These are phyloP conservation scores for Teratosphaeriaceae sp. DNA, from an alignment of 2,329 filamentous ascomycete species.

Conservation along the genomic window DNA sequence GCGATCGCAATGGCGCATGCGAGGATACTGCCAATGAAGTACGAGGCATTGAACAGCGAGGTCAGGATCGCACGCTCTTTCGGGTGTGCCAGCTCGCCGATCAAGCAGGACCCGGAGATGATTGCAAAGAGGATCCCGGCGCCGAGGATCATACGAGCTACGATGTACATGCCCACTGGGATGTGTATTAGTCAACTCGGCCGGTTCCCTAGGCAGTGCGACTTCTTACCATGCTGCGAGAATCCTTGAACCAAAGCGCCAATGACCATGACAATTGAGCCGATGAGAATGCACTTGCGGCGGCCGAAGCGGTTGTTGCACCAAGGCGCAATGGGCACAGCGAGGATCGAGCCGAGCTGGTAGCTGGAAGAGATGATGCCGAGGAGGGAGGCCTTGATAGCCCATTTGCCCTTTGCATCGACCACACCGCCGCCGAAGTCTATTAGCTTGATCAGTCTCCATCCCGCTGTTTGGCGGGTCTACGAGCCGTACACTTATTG, in stretches of 20 bases:
- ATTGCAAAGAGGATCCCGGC: conserved; percentile 53
- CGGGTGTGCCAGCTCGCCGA: conserved; percentile 55
- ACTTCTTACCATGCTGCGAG: conserved; percentile 30
- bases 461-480: not conserved
- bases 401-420: not conserved
- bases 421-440: not conserved
- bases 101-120: conserved; percentile 51
- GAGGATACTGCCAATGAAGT: conserved; percentile 54
- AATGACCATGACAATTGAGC: conserved; percentile 36
- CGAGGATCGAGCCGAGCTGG: not conserved
- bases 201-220: conserved; percentile 49
- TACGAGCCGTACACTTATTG: conserved; percentile 6
- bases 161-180: conserved; percentile 46
- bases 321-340: not conserved
- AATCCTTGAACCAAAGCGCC: conserved; percentile 41
- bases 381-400: not conserved
- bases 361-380: not conserved
- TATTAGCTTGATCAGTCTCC: not conserved
- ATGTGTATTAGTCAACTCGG: conserved; percentile 18
- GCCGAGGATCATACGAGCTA: conserved; percentile 48
- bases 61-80: conserved; percentile 56
- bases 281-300: conserved; percentile 36
- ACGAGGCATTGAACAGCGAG: conserved; percentile 55
- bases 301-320: conserved; percentile 12
- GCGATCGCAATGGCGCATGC: conserved; percentile 47